Base-by-base conservation (phyloP, 2,329 filamentous ascomycete genomes). In the Pseudocercospora cruenta region DNA sequence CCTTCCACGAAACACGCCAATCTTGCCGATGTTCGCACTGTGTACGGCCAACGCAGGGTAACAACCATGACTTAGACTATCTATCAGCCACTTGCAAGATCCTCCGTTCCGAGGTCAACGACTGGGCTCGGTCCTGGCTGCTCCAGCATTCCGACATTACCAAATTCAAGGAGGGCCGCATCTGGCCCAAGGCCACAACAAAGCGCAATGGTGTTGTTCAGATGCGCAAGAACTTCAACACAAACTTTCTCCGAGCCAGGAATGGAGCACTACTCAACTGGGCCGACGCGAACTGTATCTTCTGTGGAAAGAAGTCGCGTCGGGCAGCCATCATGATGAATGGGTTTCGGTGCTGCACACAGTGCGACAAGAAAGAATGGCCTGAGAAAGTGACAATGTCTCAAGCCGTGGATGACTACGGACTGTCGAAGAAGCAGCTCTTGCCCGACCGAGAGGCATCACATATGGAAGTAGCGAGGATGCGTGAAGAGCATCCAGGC, bases 331-430 rank as follows among this genome's bases (percentile, higher is more conserved):
- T 75, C 22, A 65, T 77, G 19, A 69, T 73, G 55, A 77, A 72
- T 47, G 71, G 73, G 0, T 49, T 76, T n/a, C 59, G 65, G 10
- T 76, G 74, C 66, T 77, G 76, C 61, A 24, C n/a, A 2, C 26
- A 24, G 0, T 78, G 76, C 63, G 76, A 78, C 54, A 67, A 67
- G 39, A 61, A 59, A 47, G 57, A 77, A 16, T 77, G 75, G 74
- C 67, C 70, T 3, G 70, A 73, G n/a, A 76, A 73, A 62, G 75
- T 76, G 31, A 76, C 74, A 36, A 73, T 73, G 64, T 76, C 72
- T 0, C 51, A 69, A 14, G 75, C 75, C 2, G 70, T 67, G 28
- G 68, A 66, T 12, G 45, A 70, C 28, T 75, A 63, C 62, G 61
- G 69, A 6, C 61, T 77, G 4, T 67, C 66, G 8, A 67, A 72